Conservation (phyloP, 2,329 filamentous ascomycete genomes). For the Bipolaris oryzae region DNA sequence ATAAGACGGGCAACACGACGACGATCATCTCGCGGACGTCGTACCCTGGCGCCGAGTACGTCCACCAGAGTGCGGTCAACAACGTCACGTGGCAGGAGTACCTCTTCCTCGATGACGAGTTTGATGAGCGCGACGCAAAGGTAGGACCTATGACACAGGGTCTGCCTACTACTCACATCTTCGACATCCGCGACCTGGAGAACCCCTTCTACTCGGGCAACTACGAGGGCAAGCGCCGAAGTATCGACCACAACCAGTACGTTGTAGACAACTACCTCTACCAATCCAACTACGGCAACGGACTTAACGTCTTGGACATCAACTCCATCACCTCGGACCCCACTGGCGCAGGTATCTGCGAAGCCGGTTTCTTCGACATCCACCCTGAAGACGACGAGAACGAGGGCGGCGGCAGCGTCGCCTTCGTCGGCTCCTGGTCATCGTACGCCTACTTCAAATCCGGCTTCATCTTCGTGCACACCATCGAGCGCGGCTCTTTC, state of each 20-base stretch:
- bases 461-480: constrained; percentile 45
- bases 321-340: constrained; percentile 46
- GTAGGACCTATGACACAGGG: constrained; percentile 39
- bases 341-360: constrained; percentile 44
- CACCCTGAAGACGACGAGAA: constrained; percentile 50
- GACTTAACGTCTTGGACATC: constrained; percentile 48
- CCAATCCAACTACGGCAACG: constrained; percentile 50
- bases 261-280: constrained; percentile 46
- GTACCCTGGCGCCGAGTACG: constrained; percentile 60
- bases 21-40: constrained; percentile 58
- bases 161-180: constrained; percentile 41
- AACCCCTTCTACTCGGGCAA: constrained; percentile 46
- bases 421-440: constrained; percentile 51
- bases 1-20: constrained; percentile 50
- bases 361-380: constrained; percentile 51
- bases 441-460: constrained; percentile 45
- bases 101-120: constrained; percentile 41
- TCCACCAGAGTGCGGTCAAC: constrained; percentile 57
- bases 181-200: constrained; percentile 40
- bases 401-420: constrained; percentile 42
- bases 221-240: constrained; percentile 43
- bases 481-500: constrained; percentile 44
- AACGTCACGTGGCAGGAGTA: constrained; percentile 35
- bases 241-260: constrained; percentile 55
- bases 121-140: constrained; percentile 37